phyloP scores from a whole-genome alignment of 139 green algal species.

The Ulvella scutata region DNA sequence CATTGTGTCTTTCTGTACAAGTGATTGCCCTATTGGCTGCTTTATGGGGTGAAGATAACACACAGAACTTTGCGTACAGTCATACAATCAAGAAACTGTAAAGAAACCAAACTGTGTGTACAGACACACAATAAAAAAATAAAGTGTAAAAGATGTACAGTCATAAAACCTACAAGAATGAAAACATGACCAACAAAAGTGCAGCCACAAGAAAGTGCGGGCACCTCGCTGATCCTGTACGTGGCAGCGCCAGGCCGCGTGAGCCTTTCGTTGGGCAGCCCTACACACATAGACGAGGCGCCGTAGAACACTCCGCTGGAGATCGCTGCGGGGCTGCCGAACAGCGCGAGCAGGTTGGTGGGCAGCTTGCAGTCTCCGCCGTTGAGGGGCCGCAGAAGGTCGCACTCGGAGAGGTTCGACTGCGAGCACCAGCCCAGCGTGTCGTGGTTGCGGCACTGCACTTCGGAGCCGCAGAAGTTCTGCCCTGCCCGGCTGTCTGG shows the following conservation, averaged over 20 bases:
- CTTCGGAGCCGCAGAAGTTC: slow-evolving; percentile 1
- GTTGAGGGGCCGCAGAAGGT: background rate
- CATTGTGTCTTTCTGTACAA: too few species aligned
- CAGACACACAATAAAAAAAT: too few species aligned
- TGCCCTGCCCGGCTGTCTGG: background rate
- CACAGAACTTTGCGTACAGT: too few species aligned
- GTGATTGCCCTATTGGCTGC: too few species aligned
- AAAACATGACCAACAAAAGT: too few species aligned
- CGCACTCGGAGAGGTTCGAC: slow-evolving; percentile 1
- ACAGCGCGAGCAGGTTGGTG: background rate
- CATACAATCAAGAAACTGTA: too few species aligned
- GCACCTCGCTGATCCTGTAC: too few species aligned
- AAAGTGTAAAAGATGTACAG: too few species aligned
- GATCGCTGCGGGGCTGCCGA: background rate
- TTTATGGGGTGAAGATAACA: too few species aligned
- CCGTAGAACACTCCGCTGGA: background rate
- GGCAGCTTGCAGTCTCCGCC: slow-evolving; percentile 2
- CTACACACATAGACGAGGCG: background rate
- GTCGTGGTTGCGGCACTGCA: background rate
- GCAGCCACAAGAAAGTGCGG: too few species aligned
- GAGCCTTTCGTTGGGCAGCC: background rate
- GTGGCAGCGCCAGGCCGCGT: background rate
- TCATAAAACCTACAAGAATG: too few species aligned
- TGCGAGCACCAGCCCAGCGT: background rate
- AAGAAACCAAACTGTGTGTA: too few species aligned